Conservation (phyloP, 208 protist species). For the Crithidia fasciculata region DNA sequence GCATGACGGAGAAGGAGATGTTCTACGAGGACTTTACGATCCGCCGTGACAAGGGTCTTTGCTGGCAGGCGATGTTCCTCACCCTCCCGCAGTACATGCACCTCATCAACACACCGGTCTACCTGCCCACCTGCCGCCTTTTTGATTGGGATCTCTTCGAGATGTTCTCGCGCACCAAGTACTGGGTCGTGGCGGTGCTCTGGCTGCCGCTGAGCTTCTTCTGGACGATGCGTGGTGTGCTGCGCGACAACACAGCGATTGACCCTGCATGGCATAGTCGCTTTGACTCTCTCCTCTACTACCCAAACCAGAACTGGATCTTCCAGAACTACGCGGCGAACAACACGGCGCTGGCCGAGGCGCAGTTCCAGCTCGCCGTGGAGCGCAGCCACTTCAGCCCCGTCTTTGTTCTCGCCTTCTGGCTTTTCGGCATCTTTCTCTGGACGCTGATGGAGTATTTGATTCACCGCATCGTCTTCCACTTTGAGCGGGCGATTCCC, state of each 20-base stretch:
- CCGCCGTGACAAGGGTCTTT: constrained; percentile 41
- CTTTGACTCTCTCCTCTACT: constrained; percentile 49
- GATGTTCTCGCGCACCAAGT: constrained; percentile 60
- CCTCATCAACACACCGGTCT: constrained; percentile 47
- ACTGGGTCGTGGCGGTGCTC: constrained; percentile 44
- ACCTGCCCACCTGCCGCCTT: constrained; percentile 49
- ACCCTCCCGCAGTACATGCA: constrained; percentile 52
- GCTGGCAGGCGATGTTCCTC: constrained; percentile 56
- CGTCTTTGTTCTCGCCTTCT: constrained; percentile 33
- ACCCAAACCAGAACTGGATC: constrained; percentile 48
- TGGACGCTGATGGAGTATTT: constrained; percentile 58
- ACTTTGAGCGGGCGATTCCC: constrained; percentile 44
- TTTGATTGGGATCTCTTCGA: constrained; percentile 49
- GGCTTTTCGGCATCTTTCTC: constrained; percentile 35
- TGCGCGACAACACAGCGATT: constrained; percentile 40
- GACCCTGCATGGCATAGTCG: constrained; percentile 27
- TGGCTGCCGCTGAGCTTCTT: constrained; percentile 55
- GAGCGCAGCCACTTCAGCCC: constrained; percentile 34
- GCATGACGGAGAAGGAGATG: constrained; percentile 47
- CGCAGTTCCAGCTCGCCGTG: constrained; percentile 33
- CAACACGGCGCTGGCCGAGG: constrained; percentile 21
- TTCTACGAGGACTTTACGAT: constrained; percentile 61
- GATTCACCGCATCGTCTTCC: constrained; percentile 56
- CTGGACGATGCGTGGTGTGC: constrained; percentile 40
- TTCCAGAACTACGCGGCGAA: constrained; percentile 44